Conservation (phyloP, 2,329 filamentous ascomycete species). For the Pseudopithomyces chartarum region DNA sequence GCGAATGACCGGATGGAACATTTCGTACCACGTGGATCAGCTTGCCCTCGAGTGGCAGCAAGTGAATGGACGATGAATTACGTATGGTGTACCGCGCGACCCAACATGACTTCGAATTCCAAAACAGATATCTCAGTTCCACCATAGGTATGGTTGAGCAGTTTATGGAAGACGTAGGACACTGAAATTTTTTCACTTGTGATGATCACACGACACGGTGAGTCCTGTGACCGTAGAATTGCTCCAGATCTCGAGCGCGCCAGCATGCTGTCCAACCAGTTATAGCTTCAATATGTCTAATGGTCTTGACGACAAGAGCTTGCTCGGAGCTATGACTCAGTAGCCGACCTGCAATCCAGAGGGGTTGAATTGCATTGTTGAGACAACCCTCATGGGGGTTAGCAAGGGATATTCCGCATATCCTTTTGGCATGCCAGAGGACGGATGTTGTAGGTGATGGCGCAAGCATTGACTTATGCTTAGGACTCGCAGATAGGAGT, state of each 20-base stretch:
- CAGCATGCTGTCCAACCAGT: slow-evolving; percentile 61
- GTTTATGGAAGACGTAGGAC: too few relatives aligned
- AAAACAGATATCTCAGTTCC: too few relatives aligned
- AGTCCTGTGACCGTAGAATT: slow-evolving; percentile 35
- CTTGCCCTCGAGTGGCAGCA: slow-evolving; percentile 26
- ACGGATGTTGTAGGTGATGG: slow-evolving; percentile 47
- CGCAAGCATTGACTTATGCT: slow-evolving; percentile 28
- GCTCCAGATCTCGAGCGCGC: slow-evolving; percentile 59
- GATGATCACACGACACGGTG: slow-evolving; percentile 10
- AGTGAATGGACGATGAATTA: slow-evolving; percentile 25
- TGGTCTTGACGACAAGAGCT: slow-evolving; percentile 47
- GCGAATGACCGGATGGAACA: slow-evolving; percentile 51
- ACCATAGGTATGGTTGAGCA: too few relatives aligned
- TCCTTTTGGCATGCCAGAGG: slow-evolving; percentile 61
- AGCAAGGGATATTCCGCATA: slow-evolving; percentile 61
- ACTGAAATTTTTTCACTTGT: background rate
- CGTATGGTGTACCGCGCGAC: too few relatives aligned
- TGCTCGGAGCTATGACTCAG: slow-evolving; percentile 58
- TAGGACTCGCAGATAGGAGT: slow-evolving; percentile 54
- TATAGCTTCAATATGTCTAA: slow-evolving; percentile 56
- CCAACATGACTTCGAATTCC: too few relatives aligned
- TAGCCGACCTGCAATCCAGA: slow-evolving; percentile 61
- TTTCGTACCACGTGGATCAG: slow-evolving; percentile 17
- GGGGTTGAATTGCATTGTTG: slow-evolving; percentile 63
- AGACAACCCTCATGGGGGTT: slow-evolving; percentile 62